phyloP scores from a whole-genome alignment of 176 grass and related monocot species.

The Oryza punctata region DNA sequence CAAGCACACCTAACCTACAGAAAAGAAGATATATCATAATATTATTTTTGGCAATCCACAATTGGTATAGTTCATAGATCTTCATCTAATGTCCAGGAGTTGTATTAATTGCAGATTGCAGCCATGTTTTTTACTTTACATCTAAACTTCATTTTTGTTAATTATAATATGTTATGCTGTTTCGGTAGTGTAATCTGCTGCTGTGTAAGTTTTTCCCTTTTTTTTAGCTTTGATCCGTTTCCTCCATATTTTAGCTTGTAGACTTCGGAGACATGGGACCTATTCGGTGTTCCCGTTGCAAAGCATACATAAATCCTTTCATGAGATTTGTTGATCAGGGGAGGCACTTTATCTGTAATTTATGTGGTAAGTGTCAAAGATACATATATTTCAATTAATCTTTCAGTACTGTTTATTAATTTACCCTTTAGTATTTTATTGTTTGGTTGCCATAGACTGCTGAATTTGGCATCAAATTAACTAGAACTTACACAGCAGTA shows the following conservation, averaged over 20 bases:
- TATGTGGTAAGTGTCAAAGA: conserved; percentile 61
- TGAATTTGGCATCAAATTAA: background rate
- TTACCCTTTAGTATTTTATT: background rate
- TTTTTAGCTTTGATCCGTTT: conserved; percentile 32
- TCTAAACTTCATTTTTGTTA: conserved; percentile 4
- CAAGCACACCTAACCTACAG: background rate
- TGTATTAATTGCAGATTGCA: background rate
- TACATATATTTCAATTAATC: conserved; percentile 2
- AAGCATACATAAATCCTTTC: conserved; percentile 89
- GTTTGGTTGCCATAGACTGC: background rate
- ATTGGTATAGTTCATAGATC: background rate
- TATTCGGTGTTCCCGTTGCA: conserved; percentile 85
- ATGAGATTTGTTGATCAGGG: conserved; percentile 96
- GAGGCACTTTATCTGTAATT: conserved; percentile 74
- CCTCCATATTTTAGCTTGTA: conserved; percentile 63
- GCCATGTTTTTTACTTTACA: background rate
- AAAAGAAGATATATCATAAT: background rate
- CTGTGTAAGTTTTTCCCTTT: conserved; percentile 6
- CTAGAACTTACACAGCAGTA: background rate
- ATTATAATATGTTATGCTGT: background rate
- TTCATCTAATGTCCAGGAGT: background rate
- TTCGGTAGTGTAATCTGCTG: background rate
- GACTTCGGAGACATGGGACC: conserved; percentile 93
- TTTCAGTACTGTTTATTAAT: conserved; percentile 24
- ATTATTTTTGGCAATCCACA: background rate